Evolutionary conservation across 2,329 filamentous ascomycete species (phyloP).

Genomic region (Epichloe amarillans): DNA sequence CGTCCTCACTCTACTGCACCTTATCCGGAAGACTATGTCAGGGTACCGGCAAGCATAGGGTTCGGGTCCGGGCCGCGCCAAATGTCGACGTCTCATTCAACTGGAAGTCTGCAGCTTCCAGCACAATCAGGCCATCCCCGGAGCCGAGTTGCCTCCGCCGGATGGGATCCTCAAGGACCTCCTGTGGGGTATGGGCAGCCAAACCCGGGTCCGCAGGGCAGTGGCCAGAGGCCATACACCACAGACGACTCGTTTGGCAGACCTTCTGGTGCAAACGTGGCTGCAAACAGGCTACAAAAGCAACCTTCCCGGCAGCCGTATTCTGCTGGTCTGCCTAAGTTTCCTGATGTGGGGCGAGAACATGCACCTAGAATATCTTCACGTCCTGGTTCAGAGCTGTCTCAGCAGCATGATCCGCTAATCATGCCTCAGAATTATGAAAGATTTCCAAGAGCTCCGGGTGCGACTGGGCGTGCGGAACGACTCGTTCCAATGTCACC

Average conservation of each 20-base stretch:
- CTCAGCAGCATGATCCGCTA: constrained; percentile 8
- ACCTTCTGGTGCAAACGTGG: constrained; percentile 18
- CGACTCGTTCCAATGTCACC: constrained; percentile 20
- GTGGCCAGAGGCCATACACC: constrained; percentile 9
- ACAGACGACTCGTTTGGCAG: constrained; percentile 11
- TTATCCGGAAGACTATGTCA: constrained; percentile 40
- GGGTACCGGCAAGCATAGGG: constrained; percentile 21
- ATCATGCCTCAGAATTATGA: constrained; percentile 11
- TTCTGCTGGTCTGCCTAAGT: not conserved
- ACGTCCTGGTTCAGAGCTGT: constrained; percentile 10
- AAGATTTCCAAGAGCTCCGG: constrained; percentile 19
- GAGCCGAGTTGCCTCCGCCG: constrained; percentile 28
- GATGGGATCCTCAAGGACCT: constrained; percentile 31
- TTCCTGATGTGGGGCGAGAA: not conserved
- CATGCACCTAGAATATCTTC: not conserved
- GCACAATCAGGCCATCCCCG: constrained; percentile 17
- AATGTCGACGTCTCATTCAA: constrained; percentile 31
- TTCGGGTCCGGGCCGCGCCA: constrained; percentile 24
- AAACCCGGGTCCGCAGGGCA: constrained; percentile 20
- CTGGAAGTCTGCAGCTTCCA: constrained; percentile 32
- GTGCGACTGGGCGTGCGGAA: constrained; percentile 18
- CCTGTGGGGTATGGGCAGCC: constrained; percentile 26
- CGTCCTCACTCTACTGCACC: constrained; percentile 35
- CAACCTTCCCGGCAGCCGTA: constrained; percentile 10
- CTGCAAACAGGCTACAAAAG: constrained; percentile 19